Conservation (phyloP, 192 early-diverging fungal species). For the Chytriomyces sp. region DNA sequence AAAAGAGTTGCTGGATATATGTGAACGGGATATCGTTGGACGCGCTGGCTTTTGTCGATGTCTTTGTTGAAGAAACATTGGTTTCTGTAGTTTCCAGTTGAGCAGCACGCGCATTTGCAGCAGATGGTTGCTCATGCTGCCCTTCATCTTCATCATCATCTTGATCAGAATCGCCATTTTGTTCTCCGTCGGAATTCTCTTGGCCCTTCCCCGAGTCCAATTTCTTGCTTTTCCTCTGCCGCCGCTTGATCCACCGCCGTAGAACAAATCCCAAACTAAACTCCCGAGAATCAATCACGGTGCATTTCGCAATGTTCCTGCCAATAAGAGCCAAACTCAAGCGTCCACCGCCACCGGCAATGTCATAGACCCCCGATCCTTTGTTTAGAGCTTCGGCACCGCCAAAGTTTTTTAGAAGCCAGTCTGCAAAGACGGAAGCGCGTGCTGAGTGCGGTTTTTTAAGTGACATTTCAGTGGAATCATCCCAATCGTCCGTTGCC, state of each 20-base stretch:
- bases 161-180: background rate
- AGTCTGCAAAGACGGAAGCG: slow-evolving; percentile 59
- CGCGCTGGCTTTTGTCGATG: too few species aligned
- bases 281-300: slow-evolving; percentile 55
- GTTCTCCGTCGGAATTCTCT: too few species aligned
- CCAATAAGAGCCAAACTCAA: slow-evolving; percentile 53
- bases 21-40: slow-evolving; percentile 1
- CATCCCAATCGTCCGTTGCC: slow-evolving; percentile 48
- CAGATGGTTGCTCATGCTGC: background rate
- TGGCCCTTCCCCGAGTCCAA: too few species aligned
- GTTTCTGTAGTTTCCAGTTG: background rate
- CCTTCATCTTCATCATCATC: background rate
- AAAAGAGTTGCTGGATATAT: slow-evolving; percentile 37
- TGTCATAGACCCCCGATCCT: slow-evolving; percentile 55
- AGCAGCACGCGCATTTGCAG: background rate
- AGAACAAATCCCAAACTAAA: slow-evolving; percentile 47
- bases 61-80: too few species aligned
- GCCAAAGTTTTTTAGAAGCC: slow-evolving; percentile 54
- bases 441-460: slow-evolving; percentile 56
- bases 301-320: slow-evolving; percentile 48
- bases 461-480: slow-evolving; percentile 45
- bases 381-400: slow-evolving; percentile 24
- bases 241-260: slow-evolving; percentile 40
- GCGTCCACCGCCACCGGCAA: slow-evolving; percentile 64
- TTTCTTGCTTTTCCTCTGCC: too few species aligned